Percentiles rank a stretch among this genome's conserved stretches.
Evolutionary conservation across 192 early-diverging fungal species (phyloP).

Genomic region (Backusella macrospora): DNA sequence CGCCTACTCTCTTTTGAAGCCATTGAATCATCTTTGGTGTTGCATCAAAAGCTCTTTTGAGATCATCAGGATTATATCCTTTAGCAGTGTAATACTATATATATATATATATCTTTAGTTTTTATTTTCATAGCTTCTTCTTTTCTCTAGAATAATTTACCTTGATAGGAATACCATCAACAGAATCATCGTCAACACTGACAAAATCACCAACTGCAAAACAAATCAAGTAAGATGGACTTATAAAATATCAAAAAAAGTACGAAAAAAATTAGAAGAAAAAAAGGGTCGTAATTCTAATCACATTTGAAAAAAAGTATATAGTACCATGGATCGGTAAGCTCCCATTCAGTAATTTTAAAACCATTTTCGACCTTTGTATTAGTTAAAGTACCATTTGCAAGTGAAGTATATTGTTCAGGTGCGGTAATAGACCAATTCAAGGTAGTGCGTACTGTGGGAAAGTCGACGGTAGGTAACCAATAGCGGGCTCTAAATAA

Average conservation of each 20-base stretch:
- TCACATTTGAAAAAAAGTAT: not conserved
- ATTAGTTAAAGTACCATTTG: slow-evolving; percentile 45
- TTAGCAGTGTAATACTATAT: slow-evolving; percentile 49
- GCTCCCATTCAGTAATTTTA: not conserved
- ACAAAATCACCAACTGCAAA: slow-evolving; percentile 55
- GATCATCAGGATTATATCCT: slow-evolving; percentile 39
- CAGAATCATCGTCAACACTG: slow-evolving; percentile 44
- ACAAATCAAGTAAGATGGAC: slow-evolving; percentile 56
- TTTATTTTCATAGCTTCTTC: not conserved
- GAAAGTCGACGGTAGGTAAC: slow-evolving; percentile 54
- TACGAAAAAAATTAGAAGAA: not conserved
- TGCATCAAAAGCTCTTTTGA: slow-evolving; percentile 45
- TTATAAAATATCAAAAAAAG: slow-evolving; percentile 14
- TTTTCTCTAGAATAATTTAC: not conserved
- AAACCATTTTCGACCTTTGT: not conserved
- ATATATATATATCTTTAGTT: not conserved
- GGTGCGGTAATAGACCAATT: slow-evolving; percentile 50
- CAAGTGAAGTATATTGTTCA: slow-evolving; percentile 41
- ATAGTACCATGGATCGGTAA: not conserved
- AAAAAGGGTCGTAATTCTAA: too few relatives aligned
- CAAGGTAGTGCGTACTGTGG: slow-evolving; percentile 47
- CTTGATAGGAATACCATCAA: slow-evolving; percentile 50
- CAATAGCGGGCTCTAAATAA: slow-evolving; percentile 50
- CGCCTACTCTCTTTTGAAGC: slow-evolving; percentile 51
- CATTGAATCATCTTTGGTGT: slow-evolving; percentile 53